Conservation (phyloP, 2,329 filamentous ascomycete species). For the Neofusicoccum sp. region DNA sequence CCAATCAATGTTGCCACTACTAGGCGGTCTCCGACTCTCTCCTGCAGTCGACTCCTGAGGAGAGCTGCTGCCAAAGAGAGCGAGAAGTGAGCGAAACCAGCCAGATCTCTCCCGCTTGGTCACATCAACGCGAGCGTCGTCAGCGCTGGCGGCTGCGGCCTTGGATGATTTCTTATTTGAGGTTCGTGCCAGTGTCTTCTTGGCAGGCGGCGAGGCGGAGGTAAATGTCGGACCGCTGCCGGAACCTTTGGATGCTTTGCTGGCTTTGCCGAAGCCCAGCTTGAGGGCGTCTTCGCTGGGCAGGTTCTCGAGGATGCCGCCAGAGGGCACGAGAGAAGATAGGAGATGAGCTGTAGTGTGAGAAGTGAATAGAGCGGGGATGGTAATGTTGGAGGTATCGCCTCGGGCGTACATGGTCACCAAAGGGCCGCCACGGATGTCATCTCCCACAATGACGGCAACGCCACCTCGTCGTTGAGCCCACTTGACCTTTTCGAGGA, state of each 20-base stretch:
- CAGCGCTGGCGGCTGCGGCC: neutral
- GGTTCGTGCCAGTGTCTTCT: conserved; percentile 28
- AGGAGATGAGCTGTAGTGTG: conserved; percentile 92
- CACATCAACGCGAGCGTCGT: neutral
- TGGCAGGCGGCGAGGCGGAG: conserved; percentile 31
- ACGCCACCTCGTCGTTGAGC: conserved; percentile 86
- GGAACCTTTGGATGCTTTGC: conserved; percentile 30
- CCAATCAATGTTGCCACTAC: conserved; percentile 75
- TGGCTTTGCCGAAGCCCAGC: conserved; percentile 22
- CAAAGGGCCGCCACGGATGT: conserved; percentile 82
- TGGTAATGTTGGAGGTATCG: conserved; percentile 91
- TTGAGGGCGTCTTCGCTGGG: conserved; percentile 59
- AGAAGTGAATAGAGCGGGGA: conserved; percentile 92
- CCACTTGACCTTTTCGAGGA: conserved; percentile 97
- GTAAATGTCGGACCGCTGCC: conserved; percentile 30
- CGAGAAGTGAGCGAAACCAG: conserved; percentile 52
- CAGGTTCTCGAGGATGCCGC: conserved; percentile 61
- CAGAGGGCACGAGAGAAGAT: conserved; percentile 79
- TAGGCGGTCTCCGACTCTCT: conserved; percentile 67
- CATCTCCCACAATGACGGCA: conserved; percentile 91
- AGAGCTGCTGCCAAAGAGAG: conserved; percentile 45
- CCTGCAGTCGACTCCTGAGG: conserved; percentile 30
- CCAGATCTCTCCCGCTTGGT: conserved; percentile 35
- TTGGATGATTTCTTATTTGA: neutral
- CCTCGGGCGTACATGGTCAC: conserved; percentile 99